A percentile compares a stretch with the other conserved stretches of the same genome.
These are phyloP conservation scores for Erodium moschatum DNA, from an alignment of 441 rosid genomes.

Conservation along the genomic window DNA sequence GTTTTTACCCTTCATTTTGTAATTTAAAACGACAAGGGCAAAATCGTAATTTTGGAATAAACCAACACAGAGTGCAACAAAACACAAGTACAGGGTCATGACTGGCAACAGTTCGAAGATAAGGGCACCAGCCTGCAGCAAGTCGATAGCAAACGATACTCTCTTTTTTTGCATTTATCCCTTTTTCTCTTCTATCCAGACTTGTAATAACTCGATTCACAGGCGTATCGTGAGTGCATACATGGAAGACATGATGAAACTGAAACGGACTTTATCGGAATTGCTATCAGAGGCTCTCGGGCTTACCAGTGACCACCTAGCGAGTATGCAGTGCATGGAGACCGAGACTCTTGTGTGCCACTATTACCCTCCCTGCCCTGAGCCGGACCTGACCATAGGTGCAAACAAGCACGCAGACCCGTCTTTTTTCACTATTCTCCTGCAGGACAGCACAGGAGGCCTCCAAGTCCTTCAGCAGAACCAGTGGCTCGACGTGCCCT, in stretches of 20 bases:
- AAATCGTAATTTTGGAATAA: background rate
- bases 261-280: conserved; percentile 27
- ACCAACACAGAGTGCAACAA: too few relatives aligned
- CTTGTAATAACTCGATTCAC: background rate
- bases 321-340: conserved; percentile 42
- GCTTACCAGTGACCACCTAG: conserved; percentile 29
- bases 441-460: conserved; percentile 20
- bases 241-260: conserved; percentile 26
- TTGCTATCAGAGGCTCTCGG: conserved; percentile 45
- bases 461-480: conserved; percentile 18
- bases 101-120: too few relatives aligned
- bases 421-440: conserved; percentile 16
- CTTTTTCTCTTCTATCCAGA: too few relatives aligned
- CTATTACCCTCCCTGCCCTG: conserved; percentile 48
- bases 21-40: too few relatives aligned
- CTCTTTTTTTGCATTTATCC: too few relatives aligned
- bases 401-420: conserved; percentile 14
- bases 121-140: too few relatives aligned
- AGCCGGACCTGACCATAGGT: conserved; percentile 39
- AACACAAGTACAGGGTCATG: too few relatives aligned
- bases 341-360: conserved; percentile 37
- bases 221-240: conserved; percentile 40
- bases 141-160: too few relatives aligned
- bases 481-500: conserved; percentile 20
- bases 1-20: too few relatives aligned